Percentiles rank a stretch among this genome's conserved stretches.
Conservation (phyloP, 352 stramenopile species). For the Pythium vanterpoolii region DNA sequence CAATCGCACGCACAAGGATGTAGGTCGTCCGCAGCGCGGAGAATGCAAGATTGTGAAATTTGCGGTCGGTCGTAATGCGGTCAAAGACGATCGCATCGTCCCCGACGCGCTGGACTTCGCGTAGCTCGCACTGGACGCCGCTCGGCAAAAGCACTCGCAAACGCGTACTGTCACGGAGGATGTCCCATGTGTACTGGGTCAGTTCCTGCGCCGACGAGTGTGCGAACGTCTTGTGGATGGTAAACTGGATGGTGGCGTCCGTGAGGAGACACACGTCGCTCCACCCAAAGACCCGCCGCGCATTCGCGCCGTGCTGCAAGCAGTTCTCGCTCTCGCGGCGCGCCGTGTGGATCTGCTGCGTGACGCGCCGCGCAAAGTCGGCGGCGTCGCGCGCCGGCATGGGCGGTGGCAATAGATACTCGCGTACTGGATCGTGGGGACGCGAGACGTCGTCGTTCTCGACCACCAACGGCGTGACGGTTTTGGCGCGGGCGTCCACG, state of each 20-base stretch:
- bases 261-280: slow-evolving; percentile 37
- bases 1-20: slow-evolving; percentile 32
- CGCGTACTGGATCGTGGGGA: no score
- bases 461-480: no score
- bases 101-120: slow-evolving; percentile 40
- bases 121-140: slow-evolving; percentile 35
- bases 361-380: slow-evolving; percentile 25
- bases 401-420: slow-evolving; percentile 28
- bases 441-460: background rate
- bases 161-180: slow-evolving; percentile 33
- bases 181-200: slow-evolving; percentile 34
- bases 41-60: slow-evolving; percentile 23
- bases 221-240: slow-evolving; percentile 38
- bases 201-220: slow-evolving; percentile 27
- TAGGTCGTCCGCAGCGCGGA: slow-evolving; percentile 49
- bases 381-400: slow-evolving; percentile 23
- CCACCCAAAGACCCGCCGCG: slow-evolving; percentile 49
- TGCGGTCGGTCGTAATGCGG: slow-evolving; percentile 35
- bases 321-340: slow-evolving; percentile 27
- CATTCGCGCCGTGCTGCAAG: slow-evolving; percentile 28
- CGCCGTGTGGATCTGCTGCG: slow-evolving; percentile 33
- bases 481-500: slow-evolving; percentile 36
- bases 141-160: slow-evolving; percentile 36
- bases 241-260: slow-evolving; percentile 46
- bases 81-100: slow-evolving; percentile 47